Conservation (phyloP, 2,329 filamentous ascomycete genomes). For the Ambrosiella xylebori region DNA sequence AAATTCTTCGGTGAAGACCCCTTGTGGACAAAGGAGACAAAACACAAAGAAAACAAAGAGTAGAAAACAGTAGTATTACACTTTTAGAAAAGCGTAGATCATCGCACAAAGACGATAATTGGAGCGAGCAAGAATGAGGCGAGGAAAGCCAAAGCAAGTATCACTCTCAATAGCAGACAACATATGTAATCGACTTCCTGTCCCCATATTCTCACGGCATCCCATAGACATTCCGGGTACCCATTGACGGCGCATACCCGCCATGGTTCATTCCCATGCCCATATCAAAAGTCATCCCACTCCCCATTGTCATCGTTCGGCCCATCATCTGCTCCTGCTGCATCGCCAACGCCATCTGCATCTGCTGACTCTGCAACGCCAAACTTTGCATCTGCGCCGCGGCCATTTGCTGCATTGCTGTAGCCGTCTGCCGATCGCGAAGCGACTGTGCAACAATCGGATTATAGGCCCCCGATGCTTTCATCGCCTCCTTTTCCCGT, state of each 20-base stretch:
- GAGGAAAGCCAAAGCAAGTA: not conserved
- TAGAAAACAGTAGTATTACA: no score
- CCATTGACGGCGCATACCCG: slow-evolving; percentile 1
- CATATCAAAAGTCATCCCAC: not conserved
- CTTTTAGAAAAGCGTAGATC: no score
- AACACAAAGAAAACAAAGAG: not conserved
- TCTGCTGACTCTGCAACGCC: slow-evolving; percentile 20
- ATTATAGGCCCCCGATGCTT: slow-evolving; percentile 44
- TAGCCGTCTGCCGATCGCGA: slow-evolving; percentile 43
- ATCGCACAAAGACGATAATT: not conserved
- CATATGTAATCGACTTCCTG: no score
- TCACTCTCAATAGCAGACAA: not conserved
- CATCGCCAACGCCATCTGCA: slow-evolving; percentile 20
- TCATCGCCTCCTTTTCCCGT: slow-evolving; percentile 56
- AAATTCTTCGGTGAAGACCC: not conserved
- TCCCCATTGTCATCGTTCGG: not conserved
- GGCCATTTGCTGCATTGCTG: slow-evolving; percentile 13
- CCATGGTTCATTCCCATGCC: not conserved
- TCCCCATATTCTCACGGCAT: not conserved
- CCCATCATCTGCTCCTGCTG: slow-evolving; percentile 17
- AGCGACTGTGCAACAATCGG: slow-evolving; percentile 60
- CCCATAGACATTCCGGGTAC: slow-evolving; percentile 1
- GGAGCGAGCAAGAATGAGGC: not conserved
- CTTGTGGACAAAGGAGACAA: not conserved
- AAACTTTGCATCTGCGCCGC: slow-evolving; percentile 17